These are phyloP conservation scores for Cercospora citrullina DNA, from an alignment of 2,329 filamentous ascomycete species.

Conservation along the genomic window DNA sequence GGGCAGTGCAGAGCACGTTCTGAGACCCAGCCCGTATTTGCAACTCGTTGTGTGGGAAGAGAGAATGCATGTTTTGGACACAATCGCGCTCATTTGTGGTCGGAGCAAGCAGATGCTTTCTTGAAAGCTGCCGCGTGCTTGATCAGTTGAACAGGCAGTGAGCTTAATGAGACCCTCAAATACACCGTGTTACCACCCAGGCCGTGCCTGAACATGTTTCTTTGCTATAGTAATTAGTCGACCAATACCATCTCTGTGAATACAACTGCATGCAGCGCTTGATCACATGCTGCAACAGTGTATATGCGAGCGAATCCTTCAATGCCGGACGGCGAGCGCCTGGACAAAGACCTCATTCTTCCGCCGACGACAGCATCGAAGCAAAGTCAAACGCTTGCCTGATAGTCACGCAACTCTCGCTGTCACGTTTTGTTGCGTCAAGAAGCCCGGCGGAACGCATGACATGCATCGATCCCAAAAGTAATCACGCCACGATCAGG, in stretches of 20 bases:
- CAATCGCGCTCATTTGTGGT: neutral
- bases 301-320: neutral
- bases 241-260: neutral
- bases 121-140: neutral
- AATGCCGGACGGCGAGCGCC: neutral
- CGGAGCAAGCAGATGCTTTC: neutral
- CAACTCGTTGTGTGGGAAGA: too few species aligned
- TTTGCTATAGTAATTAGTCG: neutral
- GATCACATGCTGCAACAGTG: neutral
- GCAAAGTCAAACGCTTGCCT: neutral
- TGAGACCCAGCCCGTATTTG: neutral
- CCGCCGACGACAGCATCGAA: neutral
- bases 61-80: neutral
- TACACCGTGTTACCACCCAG: neutral
- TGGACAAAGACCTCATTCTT: neutral
- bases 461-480: neutral
- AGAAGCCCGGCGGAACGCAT: neutral
- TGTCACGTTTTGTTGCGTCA: neutral
- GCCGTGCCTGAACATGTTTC: neutral
- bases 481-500: slow-evolving; percentile 5
- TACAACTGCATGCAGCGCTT: neutral
- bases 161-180: neutral
- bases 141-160: neutral
- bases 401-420: neutral
- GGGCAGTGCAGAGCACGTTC: neutral